Conservation (phyloP, 768 basidiomycete species). For the Clavulina sp. region DNA sequence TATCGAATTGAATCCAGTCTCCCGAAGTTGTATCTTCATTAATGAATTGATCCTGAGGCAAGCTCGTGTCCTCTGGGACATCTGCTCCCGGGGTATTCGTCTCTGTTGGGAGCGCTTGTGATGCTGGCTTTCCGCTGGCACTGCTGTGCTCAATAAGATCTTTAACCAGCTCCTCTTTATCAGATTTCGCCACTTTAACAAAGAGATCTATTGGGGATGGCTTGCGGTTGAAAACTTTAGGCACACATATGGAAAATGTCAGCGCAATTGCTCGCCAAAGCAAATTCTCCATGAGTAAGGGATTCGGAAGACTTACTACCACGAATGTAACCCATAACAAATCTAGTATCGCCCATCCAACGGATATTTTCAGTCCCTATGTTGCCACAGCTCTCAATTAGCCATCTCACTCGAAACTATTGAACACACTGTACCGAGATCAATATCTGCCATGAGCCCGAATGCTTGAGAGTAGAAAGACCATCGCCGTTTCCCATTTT, state of each 20-base stretch:
- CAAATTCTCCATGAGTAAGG: neutral
- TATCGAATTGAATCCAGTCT: constrained; percentile 54
- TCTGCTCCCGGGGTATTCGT: too few relatives aligned
- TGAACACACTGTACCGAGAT: constrained; percentile 29
- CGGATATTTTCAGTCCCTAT: constrained; percentile 56
- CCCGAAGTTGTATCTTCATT: constrained; percentile 26
- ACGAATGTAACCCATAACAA: constrained; percentile 50
- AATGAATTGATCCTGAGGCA: constrained; percentile 29
- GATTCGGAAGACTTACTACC: constrained; percentile 33
- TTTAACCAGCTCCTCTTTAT: constrained; percentile 56
- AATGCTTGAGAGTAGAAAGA: constrained; percentile 74
- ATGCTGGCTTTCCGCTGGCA: constrained; percentile 2
- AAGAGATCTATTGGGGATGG: constrained; percentile 53
- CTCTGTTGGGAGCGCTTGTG: neutral
- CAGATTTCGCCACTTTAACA: constrained; percentile 46
- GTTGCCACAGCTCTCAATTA: neutral
- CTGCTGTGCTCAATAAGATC: constrained; percentile 25
- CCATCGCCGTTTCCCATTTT: constrained; percentile 40
- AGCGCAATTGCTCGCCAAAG: neutral
- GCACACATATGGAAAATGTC: constrained; percentile 1
- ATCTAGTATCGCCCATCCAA: constrained; percentile 75
- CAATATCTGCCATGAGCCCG: constrained; percentile 74
- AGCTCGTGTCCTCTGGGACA: neutral
- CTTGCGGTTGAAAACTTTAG: constrained; percentile 41
- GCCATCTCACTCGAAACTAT: neutral